Base-by-base conservation (phyloP, 768 basidiomycete species). In the Amanita thiersii region DNA sequence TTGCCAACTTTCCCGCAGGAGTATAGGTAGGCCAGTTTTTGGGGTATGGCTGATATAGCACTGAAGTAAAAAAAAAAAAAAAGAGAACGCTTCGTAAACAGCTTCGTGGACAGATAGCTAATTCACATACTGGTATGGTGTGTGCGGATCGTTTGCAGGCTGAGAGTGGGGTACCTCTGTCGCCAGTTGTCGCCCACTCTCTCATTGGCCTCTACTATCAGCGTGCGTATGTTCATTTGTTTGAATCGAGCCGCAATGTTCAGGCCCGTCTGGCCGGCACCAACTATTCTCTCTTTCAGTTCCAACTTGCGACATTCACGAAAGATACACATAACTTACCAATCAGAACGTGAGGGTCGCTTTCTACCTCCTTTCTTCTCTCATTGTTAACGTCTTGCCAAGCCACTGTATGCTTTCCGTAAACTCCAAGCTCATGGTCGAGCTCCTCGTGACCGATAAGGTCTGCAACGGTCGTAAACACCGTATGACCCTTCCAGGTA, bases 181-280 rank as follows among this genome's bases (percentile, higher is more conserved):
- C 69, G 38, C 70, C 70, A 72, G 12, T 52, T 57, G 45, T 70
- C 68, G 2, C 70, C 70, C 8, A 70, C 51, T 0, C 60, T 51
- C 1, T 45, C 39, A 26, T 52, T 51, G 8, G 43, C 50, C 39
- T 72, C 70, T 11, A 73, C 50, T 1, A 71, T 50, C 1, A 73
- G 51, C 2, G 63, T 40, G 1, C 51, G 55, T 7, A 71, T 62
- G 7, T 61, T 50, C 60, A 69, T 62, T 29, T 65, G 58, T 43
- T 62, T 59, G 44, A 72, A 60, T 1, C 69, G 61, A 4, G 70
- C 69, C 0, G 62, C 70, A 5, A 68, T 44, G 9, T 58, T 58
- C n/a, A 73, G 51, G 7, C 70, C 70, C 11, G 54, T 61, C 42
- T 72, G 70, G 0, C 65, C 70, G 0, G 44, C 67, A 17, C 70